Base-by-base conservation (phyloP, 2,329 filamentous ascomycete species). In the Hypoxylon sp. region DNA sequence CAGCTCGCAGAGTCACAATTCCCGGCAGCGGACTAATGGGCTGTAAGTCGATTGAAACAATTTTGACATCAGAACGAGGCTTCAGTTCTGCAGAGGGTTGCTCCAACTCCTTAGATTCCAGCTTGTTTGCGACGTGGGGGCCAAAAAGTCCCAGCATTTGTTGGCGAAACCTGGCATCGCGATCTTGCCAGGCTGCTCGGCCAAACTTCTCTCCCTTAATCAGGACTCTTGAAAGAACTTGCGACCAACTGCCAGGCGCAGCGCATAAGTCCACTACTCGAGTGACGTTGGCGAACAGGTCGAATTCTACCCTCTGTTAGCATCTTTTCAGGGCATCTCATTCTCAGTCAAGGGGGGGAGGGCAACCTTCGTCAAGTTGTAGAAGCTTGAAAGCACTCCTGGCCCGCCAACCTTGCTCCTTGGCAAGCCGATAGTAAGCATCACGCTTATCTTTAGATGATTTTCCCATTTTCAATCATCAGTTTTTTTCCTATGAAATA, bases 381-480 rank as follows among this genome's bases (percentile, higher is more conserved):
- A 99, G 89, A 23, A 99, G 88, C 81, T 99, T 99, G 84, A 98
- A 99, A 7, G 96, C 96, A 72, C 94, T 97, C 63, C 96, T 89
- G 28, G 96, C 96, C 36, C 96, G 92, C 95, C 96, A 99, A 71
- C 97, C 97, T 84, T 99, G 96, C 80, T 99, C 96, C 82, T 99
- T 99, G 17, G 96, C 96, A 7, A 99, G 91, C 59, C 96, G 89
- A 78, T 99, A 99, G 82, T 99, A 99, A 49, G 94, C 94, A 80
- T 99, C 96, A 58, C 96, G 92, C 82, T 99, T 99, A 78, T 99
- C 96, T 81, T 99, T 99, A 51, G 95, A 98, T 1, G 96, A 97
- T 80, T 98, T 98, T 1, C 94, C 94, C 94, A 97, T 97, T 30
- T 48, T 80, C 36, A 52, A 28, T 51, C 6, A 30, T 46, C 52